Evolutionary conservation across 345 rosid species (phyloP).

Genomic region (Citrus mangshanensis): DNA sequence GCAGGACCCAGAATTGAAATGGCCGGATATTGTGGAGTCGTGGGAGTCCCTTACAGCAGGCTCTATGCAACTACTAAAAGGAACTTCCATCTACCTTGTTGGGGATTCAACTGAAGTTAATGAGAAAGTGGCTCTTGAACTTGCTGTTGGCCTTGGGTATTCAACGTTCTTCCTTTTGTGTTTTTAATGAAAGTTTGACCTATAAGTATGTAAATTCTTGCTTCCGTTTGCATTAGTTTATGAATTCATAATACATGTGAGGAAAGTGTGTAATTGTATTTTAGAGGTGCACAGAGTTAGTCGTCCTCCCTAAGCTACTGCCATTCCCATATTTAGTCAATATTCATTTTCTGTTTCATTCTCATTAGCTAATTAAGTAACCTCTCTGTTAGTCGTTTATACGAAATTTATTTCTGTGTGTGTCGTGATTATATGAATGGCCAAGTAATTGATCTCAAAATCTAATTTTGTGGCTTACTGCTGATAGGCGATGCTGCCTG

Average conservation of each 20-base stretch:
- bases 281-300: too few relatives aligned
- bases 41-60: slow-evolving; percentile 87
- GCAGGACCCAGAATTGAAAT: slow-evolving; percentile 74
- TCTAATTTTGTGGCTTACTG: background rate
- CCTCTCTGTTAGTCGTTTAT: background rate
- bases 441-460: background rate
- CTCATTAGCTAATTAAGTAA: background rate
- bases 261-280: too few relatives aligned
- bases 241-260: background rate
- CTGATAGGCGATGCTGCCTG: background rate
- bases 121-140: slow-evolving; percentile 70
- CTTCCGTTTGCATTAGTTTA: background rate
- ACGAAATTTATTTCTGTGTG: background rate
- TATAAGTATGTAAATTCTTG: too few relatives aligned
- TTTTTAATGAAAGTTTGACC: background rate
- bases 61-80: slow-evolving; percentile 72
- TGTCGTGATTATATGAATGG: background rate
- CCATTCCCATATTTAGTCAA: background rate
- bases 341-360: background rate
- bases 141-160: slow-evolving; percentile 86
- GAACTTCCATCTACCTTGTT: slow-evolving; percentile 70
- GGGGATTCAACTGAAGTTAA: slow-evolving; percentile 79
- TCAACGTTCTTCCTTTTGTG: background rate
- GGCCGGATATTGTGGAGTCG: slow-evolving; percentile 88
- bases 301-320: background rate